Evolutionary conservation across 2,329 filamentous ascomycete genomes (phyloP).

Genomic region (Alternaria brassicae): DNA sequence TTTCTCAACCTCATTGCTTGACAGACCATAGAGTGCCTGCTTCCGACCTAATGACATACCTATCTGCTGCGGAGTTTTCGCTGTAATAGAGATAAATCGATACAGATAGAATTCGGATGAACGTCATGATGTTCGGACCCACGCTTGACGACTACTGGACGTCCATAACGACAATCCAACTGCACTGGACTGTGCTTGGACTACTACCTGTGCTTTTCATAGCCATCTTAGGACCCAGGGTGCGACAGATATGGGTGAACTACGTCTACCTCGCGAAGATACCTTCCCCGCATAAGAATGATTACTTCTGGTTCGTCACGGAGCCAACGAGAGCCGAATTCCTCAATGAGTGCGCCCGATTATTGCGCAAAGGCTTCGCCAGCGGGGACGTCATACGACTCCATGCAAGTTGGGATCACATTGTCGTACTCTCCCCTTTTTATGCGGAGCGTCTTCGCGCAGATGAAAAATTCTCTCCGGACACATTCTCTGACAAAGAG

Average conservation of each 20-base stretch:
- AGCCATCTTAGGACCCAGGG: slow-evolving; percentile 3
- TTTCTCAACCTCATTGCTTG: neutral
- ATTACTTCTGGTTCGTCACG: slow-evolving; percentile 5
- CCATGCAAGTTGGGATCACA: slow-evolving; percentile 6
- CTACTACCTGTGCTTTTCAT: slow-evolving; percentile 6
- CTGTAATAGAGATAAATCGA: neutral
- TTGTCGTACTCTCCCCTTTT: slow-evolving; percentile 5
- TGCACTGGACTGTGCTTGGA: slow-evolving; percentile 5
- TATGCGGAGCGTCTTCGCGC: slow-evolving; percentile 5
- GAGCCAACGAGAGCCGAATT: slow-evolving; percentile 2
- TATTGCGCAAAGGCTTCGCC: slow-evolving; percentile 6
- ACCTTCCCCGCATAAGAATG: slow-evolving; percentile 3
- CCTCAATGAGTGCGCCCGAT: slow-evolving; percentile 3
- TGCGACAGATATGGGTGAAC: slow-evolving; percentile 7
- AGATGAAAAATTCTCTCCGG: slow-evolving; percentile 6
- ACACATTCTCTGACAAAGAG: slow-evolving; percentile 4
- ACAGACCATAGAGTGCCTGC: neutral
- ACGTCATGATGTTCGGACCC: neutral
- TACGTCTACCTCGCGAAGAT: slow-evolving; percentile 3
- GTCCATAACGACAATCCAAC: neutral
- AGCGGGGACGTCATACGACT: slow-evolving; percentile 3
- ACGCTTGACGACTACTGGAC: slow-evolving; percentile 3
- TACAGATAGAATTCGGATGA: neutral
- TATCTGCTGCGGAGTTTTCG: neutral
- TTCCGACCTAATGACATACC: neutral